Evolutionary conservation across 345 rosid species (phyloP).

Genomic region (Pistacia vera): DNA sequence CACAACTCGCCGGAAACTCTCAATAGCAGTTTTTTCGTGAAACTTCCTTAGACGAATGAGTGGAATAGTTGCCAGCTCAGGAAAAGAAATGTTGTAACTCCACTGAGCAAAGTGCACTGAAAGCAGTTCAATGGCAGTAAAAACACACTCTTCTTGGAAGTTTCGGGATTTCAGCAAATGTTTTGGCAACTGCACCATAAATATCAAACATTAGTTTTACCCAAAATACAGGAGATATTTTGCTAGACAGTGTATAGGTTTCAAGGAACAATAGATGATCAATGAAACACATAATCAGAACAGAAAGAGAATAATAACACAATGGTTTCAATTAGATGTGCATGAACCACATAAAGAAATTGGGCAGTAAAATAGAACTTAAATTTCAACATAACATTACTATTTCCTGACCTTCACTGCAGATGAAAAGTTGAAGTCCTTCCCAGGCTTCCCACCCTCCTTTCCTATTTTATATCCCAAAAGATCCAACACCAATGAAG

Average conservation of each 20-base stretch:
- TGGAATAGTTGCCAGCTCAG: constrained; percentile 85
- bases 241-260: neutral
- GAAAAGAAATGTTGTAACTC: constrained; percentile 91
- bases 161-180: constrained; percentile 82
- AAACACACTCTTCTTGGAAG: constrained; percentile 73
- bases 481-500: constrained; percentile 66
- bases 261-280: neutral
- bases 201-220: constrained; percentile 5
- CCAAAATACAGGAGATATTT: neutral
- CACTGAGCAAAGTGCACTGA: constrained; percentile 79
- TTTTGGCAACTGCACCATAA: constrained; percentile 74
- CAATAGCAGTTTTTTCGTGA: constrained; percentile 54
- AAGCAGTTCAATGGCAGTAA: constrained; percentile 69
- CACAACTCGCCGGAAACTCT: constrained; percentile 56
- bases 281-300: too few species aligned
- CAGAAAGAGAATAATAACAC: neutral
- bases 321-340: neutral
- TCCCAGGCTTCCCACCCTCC: constrained; percentile 54
- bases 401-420: constrained; percentile 59
- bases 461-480: constrained; percentile 79
- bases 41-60: constrained; percentile 66
- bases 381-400: neutral
- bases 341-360: neutral
- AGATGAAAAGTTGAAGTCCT: constrained; percentile 57
- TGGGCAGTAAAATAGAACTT: neutral